These are phyloP conservation scores for Yarrowia yakushimensis DNA, from an alignment of 805 yeast species.

Conservation along the genomic window DNA sequence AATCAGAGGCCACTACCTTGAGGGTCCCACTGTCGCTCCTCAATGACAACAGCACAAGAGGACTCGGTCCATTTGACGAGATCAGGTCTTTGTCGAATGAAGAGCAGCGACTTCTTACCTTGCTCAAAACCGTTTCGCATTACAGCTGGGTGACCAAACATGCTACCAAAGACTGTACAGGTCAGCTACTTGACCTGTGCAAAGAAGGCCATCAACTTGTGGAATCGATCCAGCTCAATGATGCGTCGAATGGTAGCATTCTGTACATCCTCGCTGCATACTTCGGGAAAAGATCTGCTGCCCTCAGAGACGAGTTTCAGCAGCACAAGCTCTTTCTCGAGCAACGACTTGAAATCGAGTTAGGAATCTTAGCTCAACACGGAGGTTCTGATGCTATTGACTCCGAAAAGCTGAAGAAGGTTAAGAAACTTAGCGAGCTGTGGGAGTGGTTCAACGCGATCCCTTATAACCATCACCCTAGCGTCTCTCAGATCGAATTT, in stretches of 20 bases:
- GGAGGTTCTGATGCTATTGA: neutral
- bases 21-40: neutral
- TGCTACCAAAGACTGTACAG: neutral
- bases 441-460: constrained; percentile 1
- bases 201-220: neutral
- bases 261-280: neutral
- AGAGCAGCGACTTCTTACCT: neutral
- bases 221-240: neutral
- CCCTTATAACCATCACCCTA: neutral
- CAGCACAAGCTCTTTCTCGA: neutral
- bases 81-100: neutral
- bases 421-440: neutral
- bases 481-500: neutral
- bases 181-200: neutral
- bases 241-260: neutral
- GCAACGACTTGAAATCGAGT: neutral
- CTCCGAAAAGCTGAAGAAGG: neutral
- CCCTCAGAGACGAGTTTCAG: neutral
- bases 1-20: neutral
- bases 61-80: neutral
- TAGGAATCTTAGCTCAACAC: neutral
- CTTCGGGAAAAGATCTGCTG: neutral
- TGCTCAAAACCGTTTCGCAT: neutral
- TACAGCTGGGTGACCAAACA: neutral
- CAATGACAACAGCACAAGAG: neutral